phyloP scores from a whole-genome alignment of 2,329 filamentous ascomycete species.

The Drechslerella coelobrocha region DNA sequence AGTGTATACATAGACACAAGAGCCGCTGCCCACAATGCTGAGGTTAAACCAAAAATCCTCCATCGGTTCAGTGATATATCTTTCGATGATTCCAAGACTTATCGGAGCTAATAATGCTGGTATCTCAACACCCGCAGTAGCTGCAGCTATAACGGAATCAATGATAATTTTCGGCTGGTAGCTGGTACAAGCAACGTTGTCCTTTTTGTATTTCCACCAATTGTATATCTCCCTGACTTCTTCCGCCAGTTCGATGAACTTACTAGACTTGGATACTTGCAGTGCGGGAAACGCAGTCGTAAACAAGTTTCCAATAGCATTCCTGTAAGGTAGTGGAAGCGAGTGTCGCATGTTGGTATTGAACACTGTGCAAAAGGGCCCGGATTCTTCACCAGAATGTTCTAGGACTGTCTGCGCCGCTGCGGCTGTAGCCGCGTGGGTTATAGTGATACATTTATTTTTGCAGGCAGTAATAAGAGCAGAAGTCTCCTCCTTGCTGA shows the following conservation, averaged over 20 bases:
- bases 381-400: slow-evolving; percentile 4
- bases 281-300: slow-evolving; percentile 14
- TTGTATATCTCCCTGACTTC: not conserved
- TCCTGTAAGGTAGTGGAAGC: not conserved
- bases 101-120: not conserved
- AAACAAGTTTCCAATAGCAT: slow-evolving; percentile 12
- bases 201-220: slow-evolving; percentile 5
- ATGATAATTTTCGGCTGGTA: too few relatives aligned
- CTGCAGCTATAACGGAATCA: too few relatives aligned
- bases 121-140: too few relatives aligned
- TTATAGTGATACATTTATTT: slow-evolving; percentile 7
- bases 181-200: slow-evolving; percentile 1
- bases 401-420: slow-evolving; percentile 6
- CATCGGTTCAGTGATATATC: slow-evolving; percentile 11
- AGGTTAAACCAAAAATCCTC: slow-evolving; percentile 29
- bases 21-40: not conserved
- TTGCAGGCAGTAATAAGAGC: slow-evolving; percentile 7
- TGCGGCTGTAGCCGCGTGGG: slow-evolving; percentile 9
- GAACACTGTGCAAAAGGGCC: slow-evolving; percentile 1
- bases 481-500: slow-evolving; percentile 14
- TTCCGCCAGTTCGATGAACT: not conserved
- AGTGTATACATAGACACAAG: slow-evolving; percentile 12
- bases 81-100: slow-evolving; percentile 18
- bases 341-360: slow-evolving; percentile 16
- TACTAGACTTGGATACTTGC: not conserved